Evolutionary conservation across 768 basidiomycete genomes (phyloP).

Genomic region (Kockovaella imperatae): DNA sequence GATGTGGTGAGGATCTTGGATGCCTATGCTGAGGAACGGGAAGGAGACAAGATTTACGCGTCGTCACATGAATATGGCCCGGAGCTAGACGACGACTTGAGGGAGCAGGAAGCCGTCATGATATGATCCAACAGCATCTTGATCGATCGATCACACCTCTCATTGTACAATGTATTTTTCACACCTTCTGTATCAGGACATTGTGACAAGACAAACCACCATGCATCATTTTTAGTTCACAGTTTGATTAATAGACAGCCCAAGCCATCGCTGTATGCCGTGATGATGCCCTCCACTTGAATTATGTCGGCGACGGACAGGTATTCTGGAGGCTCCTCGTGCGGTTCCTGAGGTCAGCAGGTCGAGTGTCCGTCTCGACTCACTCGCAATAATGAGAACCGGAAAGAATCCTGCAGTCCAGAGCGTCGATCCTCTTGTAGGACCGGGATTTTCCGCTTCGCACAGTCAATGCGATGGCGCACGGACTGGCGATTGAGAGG

Average conservation of each 20-base stretch:
- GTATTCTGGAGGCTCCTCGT: too few species aligned
- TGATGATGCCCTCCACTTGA: conserved; percentile 37
- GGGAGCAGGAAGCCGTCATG: not conserved
- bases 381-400: too few species aligned
- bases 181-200: not conserved
- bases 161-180: not conserved
- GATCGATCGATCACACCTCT: not conserved
- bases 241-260: conserved; percentile 24
- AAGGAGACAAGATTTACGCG: conserved; percentile 8
- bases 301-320: too few species aligned
- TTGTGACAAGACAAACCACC: not conserved
- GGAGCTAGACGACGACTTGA: not conserved
- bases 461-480: conserved; percentile 20
- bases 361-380: too few species aligned
- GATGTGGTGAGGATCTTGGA: conserved; percentile 68
- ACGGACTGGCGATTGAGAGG: conserved; percentile 27
- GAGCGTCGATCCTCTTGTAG: too few species aligned
- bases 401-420: too few species aligned
- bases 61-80: not conserved
- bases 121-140: not conserved
- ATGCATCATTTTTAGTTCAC: not conserved
- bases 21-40: conserved; percentile 57
- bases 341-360: too few species aligned
- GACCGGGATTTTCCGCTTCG: conserved; percentile 28
- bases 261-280: conserved; percentile 33